These are phyloP conservation scores for Alternaria triticimaculans DNA, from an alignment of 2,329 filamentous ascomycete genomes.

Conservation along the genomic window DNA sequence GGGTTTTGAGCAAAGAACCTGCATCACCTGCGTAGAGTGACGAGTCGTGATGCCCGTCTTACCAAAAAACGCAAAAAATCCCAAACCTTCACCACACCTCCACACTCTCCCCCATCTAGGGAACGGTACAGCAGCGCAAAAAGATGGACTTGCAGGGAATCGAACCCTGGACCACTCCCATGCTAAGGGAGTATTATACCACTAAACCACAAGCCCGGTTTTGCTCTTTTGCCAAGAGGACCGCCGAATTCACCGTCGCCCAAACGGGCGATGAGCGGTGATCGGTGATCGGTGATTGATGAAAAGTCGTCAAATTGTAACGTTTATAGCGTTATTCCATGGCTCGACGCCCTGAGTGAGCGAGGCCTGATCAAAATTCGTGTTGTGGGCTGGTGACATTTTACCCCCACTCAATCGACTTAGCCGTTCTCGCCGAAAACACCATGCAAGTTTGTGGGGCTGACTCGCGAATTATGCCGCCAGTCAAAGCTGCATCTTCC, in stretches of 20 bases:
- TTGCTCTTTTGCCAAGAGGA: background rate
- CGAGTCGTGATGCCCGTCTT: background rate
- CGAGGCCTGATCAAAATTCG: background rate
- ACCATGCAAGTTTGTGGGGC: background rate
- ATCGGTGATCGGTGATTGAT: background rate
- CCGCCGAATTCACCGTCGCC: background rate
- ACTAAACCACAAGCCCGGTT: constrained; percentile 29
- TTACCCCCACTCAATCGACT: background rate
- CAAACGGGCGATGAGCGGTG: background rate
- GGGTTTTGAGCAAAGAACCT: background rate
- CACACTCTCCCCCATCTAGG: too few relatives aligned
- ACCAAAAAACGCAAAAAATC: background rate
- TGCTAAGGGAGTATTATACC: constrained; percentile 31
- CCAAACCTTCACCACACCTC: background rate
- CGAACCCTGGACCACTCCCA: constrained; percentile 22
- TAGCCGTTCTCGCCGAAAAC: background rate
- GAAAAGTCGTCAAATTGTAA: background rate
- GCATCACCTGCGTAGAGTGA: background rate
- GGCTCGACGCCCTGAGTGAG: too few relatives aligned
- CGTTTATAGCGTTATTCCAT: background rate
- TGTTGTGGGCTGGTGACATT: background rate
- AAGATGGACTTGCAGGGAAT: constrained; percentile 15
- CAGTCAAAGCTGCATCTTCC: background rate
- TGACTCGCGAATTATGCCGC: background rate
- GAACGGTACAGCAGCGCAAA: background rate